phyloP scores from a whole-genome alignment of 768 basidiomycete genomes.

The Austroboletus eburneus region DNA sequence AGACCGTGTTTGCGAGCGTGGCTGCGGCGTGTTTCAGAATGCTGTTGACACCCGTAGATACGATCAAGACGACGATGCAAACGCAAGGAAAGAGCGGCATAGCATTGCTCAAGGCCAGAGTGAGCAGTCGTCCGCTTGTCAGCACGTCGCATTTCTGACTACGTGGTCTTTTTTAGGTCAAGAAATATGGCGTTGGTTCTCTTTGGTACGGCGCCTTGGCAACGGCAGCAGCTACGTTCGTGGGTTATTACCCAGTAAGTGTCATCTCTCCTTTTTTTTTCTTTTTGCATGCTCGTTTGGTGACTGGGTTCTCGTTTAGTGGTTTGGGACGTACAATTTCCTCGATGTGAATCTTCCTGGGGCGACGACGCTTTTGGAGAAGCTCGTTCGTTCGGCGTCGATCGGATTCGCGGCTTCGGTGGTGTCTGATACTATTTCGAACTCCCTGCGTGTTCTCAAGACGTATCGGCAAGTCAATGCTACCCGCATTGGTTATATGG shows the following conservation, averaged over 20 bases:
- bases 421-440: conserved; percentile 80
- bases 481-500: conserved; percentile 70
- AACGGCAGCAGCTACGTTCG: conserved; percentile 90
- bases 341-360: conserved; percentile 60
- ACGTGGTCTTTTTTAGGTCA: conserved; percentile 45
- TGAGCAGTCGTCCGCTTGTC: conserved; percentile 31
- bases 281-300: background rate
- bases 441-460: conserved; percentile 90
- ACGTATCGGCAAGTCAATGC: conserved; percentile 93
- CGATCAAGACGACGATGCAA: conserved; percentile 93
- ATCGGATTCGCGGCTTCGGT: conserved; percentile 90
- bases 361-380: conserved; percentile 48
- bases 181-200: conserved; percentile 67
- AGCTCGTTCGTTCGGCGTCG: conserved; percentile 75
- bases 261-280: background rate
- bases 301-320: conserved; percentile 40
- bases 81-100: conserved; percentile 77
- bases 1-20: conserved; percentile 76
- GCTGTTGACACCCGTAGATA: conserved; percentile 90
- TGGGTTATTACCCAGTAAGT: conserved; percentile 82
- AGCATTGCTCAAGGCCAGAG: conserved; percentile 60
- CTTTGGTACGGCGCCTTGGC: conserved; percentile 92
- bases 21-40: conserved; percentile 86
- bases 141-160: background rate
- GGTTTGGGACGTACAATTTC: conserved; percentile 86